Percentiles rank a stretch among this genome's conserved stretches.
Evolutionary conservation across 371 early-diverging fungal genomes (phyloP).

Genomic region (Capillidium rhysosporum): DNA sequence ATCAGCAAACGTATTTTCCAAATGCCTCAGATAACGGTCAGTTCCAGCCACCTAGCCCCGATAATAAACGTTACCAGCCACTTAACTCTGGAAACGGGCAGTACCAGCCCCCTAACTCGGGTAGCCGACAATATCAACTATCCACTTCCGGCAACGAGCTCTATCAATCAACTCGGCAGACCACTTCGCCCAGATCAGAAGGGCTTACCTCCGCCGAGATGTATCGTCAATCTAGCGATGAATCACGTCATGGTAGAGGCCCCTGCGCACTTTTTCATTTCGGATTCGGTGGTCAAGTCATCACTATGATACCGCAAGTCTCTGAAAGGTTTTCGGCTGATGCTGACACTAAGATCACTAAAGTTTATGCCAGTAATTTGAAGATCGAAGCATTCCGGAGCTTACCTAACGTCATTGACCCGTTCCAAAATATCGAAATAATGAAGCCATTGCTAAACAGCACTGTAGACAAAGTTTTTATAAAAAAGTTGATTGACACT

Average conservation of each 20-base stretch:
- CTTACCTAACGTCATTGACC: not conserved
- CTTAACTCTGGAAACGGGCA: too few relatives aligned
- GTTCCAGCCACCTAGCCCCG: too few relatives aligned
- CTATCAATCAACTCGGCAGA: too few relatives aligned
- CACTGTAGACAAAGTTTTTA: not conserved
- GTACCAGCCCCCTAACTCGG: too few relatives aligned
- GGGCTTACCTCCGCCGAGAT: too few relatives aligned
- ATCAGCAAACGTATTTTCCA: too few relatives aligned
- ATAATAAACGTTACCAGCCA: too few relatives aligned
- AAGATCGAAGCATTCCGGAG: not conserved
- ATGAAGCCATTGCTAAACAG: not conserved
- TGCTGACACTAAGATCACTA: conserved; percentile 25
- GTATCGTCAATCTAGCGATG: not conserved
- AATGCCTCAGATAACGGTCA: too few relatives aligned
- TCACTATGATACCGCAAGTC: conserved; percentile 47
- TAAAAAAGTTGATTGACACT: not conserved
- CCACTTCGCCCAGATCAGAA: too few relatives aligned
- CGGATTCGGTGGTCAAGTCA: conserved; percentile 73
- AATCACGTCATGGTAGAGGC: not conserved
- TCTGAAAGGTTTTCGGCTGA: conserved; percentile 34
- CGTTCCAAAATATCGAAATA: not conserved
- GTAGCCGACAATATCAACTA: too few relatives aligned
- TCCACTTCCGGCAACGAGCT: too few relatives aligned
- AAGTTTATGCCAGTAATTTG: conserved; percentile 17
- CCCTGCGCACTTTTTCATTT: conserved; percentile 48